Conservation (phyloP, 2,329 filamentous ascomycete genomes). For the Scortechinia acanthostroma region DNA sequence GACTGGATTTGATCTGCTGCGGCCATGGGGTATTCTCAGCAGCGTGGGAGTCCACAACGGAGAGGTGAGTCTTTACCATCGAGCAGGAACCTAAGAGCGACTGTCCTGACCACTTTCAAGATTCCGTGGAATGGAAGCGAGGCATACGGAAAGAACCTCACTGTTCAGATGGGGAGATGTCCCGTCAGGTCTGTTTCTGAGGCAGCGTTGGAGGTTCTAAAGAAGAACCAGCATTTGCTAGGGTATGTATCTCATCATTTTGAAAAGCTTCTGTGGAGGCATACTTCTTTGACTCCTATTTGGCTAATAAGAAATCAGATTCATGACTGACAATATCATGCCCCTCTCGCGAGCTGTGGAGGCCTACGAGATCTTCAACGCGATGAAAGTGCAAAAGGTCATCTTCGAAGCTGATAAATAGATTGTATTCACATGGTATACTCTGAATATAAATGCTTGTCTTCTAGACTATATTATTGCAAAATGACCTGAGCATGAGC, state of each 20-base stretch:
- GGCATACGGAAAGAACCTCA: slow-evolving; percentile 65
- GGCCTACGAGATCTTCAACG: slow-evolving; percentile 64
- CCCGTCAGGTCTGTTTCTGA: slow-evolving; percentile 65
- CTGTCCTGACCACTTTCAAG: too few species aligned
- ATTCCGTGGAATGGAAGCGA: slow-evolving; percentile 62
- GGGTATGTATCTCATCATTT: slow-evolving; percentile 40
- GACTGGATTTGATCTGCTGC: slow-evolving; percentile 64
- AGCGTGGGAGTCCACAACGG: slow-evolving; percentile 73
- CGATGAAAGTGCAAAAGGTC: slow-evolving; percentile 69
- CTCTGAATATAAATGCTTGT: too few species aligned
- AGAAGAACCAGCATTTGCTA: slow-evolving; percentile 59
- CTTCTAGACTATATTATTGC: too few species aligned
- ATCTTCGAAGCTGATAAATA: slow-evolving; percentile 41
- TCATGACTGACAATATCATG: slow-evolving; percentile 74
- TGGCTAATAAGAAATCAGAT: too few species aligned
- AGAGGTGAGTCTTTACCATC: too few species aligned
- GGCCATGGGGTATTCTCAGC: slow-evolving; percentile 68
- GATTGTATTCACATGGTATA: too few species aligned
- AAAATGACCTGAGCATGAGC: too few species aligned
- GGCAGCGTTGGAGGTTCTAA: slow-evolving; percentile 56
- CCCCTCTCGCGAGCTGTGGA: slow-evolving; percentile 58
- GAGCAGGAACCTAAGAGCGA: slow-evolving; percentile 8
- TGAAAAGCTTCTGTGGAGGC: slow-evolving; percentile 5
- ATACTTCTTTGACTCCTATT: slow-evolving; percentile 9
- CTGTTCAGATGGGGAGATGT: slow-evolving; percentile 70